A percentile compares a stretch with the other conserved stretches of the same genome.
phyloP scores from a whole-genome alignment of 352 stramenopile genomes.

The Phytophthora vignae region DNA sequence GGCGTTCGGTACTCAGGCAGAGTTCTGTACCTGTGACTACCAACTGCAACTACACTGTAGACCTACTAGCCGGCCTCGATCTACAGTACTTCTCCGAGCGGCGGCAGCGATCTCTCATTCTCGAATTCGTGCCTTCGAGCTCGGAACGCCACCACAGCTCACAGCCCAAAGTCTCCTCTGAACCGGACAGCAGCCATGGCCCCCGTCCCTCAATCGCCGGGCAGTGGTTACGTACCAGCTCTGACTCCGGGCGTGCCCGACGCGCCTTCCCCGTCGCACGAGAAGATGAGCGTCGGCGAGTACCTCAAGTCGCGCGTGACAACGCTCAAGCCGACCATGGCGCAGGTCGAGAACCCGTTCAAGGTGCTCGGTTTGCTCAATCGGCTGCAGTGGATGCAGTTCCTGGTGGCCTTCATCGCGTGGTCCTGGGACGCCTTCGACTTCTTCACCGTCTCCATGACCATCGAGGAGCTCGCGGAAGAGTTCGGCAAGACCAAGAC shows the following conservation, averaged over 20 bases:
- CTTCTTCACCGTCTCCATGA: slow-evolving; percentile 67
- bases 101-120: slow-evolving; percentile 22
- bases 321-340: slow-evolving; percentile 50
- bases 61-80: neutral
- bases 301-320: slow-evolving; percentile 42
- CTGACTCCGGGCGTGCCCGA: slow-evolving; percentile 29
- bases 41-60: slow-evolving; percentile 13
- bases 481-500: slow-evolving; percentile 48
- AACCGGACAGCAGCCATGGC: slow-evolving; percentile 10
- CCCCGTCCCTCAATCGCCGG: slow-evolving; percentile 23
- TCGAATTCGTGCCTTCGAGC: slow-evolving; percentile 28
- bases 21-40: neutral
- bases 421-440: slow-evolving; percentile 64
- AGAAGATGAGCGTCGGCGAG: slow-evolving; percentile 40
- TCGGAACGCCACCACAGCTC: slow-evolving; percentile 13
- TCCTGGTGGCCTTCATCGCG: slow-evolving; percentile 43
- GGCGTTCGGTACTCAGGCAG: too few species aligned
- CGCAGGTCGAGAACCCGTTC: slow-evolving; percentile 37
- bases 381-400: slow-evolving; percentile 45
- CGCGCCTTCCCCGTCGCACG: slow-evolving; percentile 8
- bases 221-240: slow-evolving; percentile 35
- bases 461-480: slow-evolving; percentile 51
- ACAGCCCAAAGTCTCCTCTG: neutral
- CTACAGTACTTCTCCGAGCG: neutral
- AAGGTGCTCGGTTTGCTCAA: slow-evolving; percentile 36